Percentiles rank a stretch among this genome's conserved stretches.
Conservation (phyloP, 2,329 filamentous ascomycete genomes). For the Pestalotiopsis sp. region DNA sequence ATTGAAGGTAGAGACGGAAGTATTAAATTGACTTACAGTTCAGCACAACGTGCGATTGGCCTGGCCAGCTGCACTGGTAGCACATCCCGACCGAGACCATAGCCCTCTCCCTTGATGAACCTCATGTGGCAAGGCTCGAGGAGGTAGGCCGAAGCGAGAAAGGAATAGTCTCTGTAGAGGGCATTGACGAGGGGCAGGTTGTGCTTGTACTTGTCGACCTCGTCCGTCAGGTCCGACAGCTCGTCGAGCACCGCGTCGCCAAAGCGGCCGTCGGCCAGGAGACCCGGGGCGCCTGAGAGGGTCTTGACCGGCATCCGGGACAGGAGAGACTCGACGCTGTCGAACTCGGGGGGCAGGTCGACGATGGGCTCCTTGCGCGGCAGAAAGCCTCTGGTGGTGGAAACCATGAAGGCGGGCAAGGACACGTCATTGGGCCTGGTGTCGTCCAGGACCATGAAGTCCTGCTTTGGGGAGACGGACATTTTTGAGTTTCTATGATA, state of each 20-base stretch:
- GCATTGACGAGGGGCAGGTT: constrained; percentile 83
- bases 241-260: constrained; percentile 74
- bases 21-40: constrained; percentile 68
- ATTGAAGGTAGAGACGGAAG: constrained; percentile 1
- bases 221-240: constrained; percentile 75
- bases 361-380: constrained; percentile 66
- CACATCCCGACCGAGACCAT: constrained; percentile 75
- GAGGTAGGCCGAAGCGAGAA: constrained; percentile 85
- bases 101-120: constrained; percentile 70
- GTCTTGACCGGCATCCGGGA: constrained; percentile 67
- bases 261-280: constrained; percentile 74
- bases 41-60: constrained; percentile 81
- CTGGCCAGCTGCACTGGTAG: constrained; percentile 76
- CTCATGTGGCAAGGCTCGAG: constrained; percentile 88
- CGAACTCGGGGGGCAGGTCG: constrained; percentile 73
- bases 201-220: constrained; percentile 71
- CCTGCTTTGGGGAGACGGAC: constrained; percentile 16
- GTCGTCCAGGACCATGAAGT: constrained; percentile 66
- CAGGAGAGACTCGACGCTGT: constrained; percentile 61
- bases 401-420: constrained; percentile 78
- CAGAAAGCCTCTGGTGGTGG: constrained; percentile 73
- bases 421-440: constrained; percentile 63
- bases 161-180: constrained; percentile 88
- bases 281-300: constrained; percentile 71
- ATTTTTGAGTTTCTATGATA: neutral